Conservation (phyloP, 2,329 filamentous ascomycete genomes). For the Trichoderma koningii region DNA sequence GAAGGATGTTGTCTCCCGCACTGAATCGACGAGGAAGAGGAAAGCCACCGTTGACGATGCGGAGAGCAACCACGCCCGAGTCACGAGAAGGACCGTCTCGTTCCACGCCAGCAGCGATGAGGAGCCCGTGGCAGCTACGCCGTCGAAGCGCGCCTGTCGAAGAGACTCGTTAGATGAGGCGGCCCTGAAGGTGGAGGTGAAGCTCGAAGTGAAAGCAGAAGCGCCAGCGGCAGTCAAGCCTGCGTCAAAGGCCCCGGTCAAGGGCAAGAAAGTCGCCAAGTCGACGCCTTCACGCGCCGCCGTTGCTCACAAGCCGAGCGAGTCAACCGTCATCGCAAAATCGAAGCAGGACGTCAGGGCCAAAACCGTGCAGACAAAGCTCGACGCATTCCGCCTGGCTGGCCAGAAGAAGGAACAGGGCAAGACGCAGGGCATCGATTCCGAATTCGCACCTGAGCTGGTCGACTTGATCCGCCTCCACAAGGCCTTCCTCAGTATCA, state of each 20-base stretch:
- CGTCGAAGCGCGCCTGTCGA: conserved; percentile 37
- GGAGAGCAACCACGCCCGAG: conserved; percentile 32
- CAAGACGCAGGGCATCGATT: background rate
- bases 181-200: background rate
- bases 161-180: conserved; percentile 31
- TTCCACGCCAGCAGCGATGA: conserved; percentile 42
- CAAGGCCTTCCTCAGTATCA: conserved; percentile 66
- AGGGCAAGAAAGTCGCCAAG: conserved; percentile 40
- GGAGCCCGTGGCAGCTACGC: conserved; percentile 29
- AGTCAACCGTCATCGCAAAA: conserved; percentile 39
- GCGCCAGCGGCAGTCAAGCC: background rate
- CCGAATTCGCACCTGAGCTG: conserved; percentile 53
- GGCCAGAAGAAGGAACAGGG: conserved; percentile 40
- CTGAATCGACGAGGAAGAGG: conserved; percentile 41
- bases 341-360: conserved; percentile 36
- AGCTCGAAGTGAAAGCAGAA: background rate
- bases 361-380: conserved; percentile 40
- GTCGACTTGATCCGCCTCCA: conserved; percentile 65
- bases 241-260: conserved; percentile 28
- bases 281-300: conserved; percentile 36
- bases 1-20: conserved; percentile 36
- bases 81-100: conserved; percentile 37
- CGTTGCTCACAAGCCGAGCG: conserved; percentile 37
- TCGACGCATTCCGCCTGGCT: conserved; percentile 43
- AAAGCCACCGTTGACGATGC: conserved; percentile 41